Conservation (phyloP, 257 asterid genomes). For the Euphrasia confusa region DNA sequence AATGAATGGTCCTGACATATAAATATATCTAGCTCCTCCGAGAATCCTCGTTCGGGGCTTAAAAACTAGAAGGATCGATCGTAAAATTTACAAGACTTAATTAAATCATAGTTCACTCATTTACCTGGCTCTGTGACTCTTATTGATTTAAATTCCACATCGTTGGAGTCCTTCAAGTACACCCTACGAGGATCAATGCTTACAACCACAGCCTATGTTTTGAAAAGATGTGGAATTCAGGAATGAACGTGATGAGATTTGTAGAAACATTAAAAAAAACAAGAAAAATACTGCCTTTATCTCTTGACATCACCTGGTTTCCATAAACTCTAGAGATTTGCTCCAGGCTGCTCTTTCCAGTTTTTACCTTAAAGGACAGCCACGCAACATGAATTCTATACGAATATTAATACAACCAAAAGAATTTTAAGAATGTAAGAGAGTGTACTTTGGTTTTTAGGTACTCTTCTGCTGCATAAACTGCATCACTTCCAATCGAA, state of each 20-base stretch:
- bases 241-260: conserved; percentile 4
- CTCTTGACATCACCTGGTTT: conserved; percentile 54
- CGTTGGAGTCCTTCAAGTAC: conserved; percentile 60
- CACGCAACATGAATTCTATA: conserved; percentile 21
- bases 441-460: conserved; percentile 61
- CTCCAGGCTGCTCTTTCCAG: conserved; percentile 92
- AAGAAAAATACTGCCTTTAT: no score
- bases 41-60: background rate
- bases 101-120: conserved; percentile 10
- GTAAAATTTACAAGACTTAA: background rate
- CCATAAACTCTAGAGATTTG: conserved; percentile 92
- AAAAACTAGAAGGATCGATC: background rate
- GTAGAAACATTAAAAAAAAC: background rate
- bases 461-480: conserved; percentile 91
- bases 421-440: conserved; percentile 8
- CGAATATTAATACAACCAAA: conserved; percentile 4
- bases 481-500: conserved; percentile 98
- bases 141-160: conserved; percentile 65
- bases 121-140: conserved; percentile 73
- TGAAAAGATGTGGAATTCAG: background rate
- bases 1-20: conserved; percentile 8
- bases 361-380: conserved; percentile 52
- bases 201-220: conserved; percentile 84
- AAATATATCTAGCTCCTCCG: background rate
- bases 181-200: conserved; percentile 96